Base-by-base conservation (phyloP, 2,329 filamentous ascomycete genomes). In the Juglanconis juglandina region DNA sequence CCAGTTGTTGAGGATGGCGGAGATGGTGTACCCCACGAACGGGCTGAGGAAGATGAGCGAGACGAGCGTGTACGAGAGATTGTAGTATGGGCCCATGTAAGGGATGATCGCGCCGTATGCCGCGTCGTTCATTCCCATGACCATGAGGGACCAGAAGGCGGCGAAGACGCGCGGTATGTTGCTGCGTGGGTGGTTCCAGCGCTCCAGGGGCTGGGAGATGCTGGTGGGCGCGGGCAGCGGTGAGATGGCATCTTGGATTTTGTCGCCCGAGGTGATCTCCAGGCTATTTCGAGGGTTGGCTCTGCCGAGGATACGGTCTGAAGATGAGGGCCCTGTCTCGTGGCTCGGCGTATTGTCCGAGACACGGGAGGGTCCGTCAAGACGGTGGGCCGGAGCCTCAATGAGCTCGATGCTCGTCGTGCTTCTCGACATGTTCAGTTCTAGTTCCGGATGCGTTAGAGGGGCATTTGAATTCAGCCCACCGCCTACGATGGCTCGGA, bases 81-180 rank as follows among this genome's bases (percentile, higher is more conserved):
- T 47, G 66, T 81, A 81, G 67, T 77, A 75, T 5, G 59, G 11
- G 3, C 52, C 59, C 48, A 63, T 49, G 37, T 63, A 63, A 9
- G 62, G 62, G 17, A 63, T 63, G 44, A 63, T 46, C n/a, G 62
- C 59, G 1, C 83, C 83, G 57, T 84, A 85, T 10, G 81, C 81
- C 2, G 81, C 78, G 70, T 86, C 83, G 58, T 85, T 86, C 9
- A 81, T 78, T 0, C 85, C 85, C 69, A 84, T 81, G 1, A 84
- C 78, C 5, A 84, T 67, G 62, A 88, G 83, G 6, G 78, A 80
- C 75, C 78, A 85, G 70, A 86, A 87, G 0, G 81, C 79, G 0
- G 84, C 77, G 2, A 75, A 71, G 1, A 84, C 73, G 9, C 80
- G 78, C 63, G 75, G 73, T 3, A 77, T 72, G 60, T 84, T 86